phyloP scores from a whole-genome alignment of 495 filamentous ascomycete species.

The Parachaetomium inaequale region DNA sequence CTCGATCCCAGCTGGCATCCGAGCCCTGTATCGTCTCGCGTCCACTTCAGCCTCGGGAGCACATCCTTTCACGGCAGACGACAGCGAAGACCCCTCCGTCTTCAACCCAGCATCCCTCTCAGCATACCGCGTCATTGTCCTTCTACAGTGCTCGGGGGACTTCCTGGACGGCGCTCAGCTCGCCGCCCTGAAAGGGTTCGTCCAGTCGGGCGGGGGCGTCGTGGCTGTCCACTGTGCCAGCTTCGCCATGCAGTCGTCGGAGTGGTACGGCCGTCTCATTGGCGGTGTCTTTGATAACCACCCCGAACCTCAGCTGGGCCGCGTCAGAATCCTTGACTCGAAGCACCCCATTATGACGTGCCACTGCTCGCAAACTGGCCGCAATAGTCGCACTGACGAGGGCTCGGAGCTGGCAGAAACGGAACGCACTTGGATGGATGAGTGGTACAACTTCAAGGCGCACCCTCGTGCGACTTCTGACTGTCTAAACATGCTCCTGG shows the following conservation, averaged over 20 bases:
- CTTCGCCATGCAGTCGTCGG: constrained; percentile 26
- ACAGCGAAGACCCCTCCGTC: constrained; percentile 33
- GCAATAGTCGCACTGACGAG: not conserved
- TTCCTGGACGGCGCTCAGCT: constrained; percentile 33
- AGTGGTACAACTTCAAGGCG: constrained; percentile 42
- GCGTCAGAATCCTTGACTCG: constrained; percentile 24
- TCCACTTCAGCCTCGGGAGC: constrained; percentile 8
- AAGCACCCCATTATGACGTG: constrained; percentile 28
- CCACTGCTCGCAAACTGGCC: not conserved
- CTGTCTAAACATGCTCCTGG: constrained; percentile 30
- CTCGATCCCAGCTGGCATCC: constrained; percentile 36
- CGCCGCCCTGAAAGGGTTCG: constrained; percentile 29
- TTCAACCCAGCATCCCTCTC: constrained; percentile 28
- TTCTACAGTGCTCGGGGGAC: constrained; percentile 38
- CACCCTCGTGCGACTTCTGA: constrained; percentile 21
- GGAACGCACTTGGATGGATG: constrained; percentile 36
- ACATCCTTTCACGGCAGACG: constrained; percentile 24
- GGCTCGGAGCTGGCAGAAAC: not conserved
- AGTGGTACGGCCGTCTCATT: constrained; percentile 36
- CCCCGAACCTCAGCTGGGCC: constrained; percentile 31
- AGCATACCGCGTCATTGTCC: constrained; percentile 33
- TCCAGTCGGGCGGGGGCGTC: constrained; percentile 34
- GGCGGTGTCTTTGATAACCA: constrained; percentile 38
- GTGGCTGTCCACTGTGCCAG: constrained; percentile 41
- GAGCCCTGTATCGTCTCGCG: constrained; percentile 28